A percentile compares a stretch with the other conserved stretches of the same genome.
phyloP scores from a whole-genome alignment of 805 yeast genomes.

The Suhomyces emberorum region DNA sequence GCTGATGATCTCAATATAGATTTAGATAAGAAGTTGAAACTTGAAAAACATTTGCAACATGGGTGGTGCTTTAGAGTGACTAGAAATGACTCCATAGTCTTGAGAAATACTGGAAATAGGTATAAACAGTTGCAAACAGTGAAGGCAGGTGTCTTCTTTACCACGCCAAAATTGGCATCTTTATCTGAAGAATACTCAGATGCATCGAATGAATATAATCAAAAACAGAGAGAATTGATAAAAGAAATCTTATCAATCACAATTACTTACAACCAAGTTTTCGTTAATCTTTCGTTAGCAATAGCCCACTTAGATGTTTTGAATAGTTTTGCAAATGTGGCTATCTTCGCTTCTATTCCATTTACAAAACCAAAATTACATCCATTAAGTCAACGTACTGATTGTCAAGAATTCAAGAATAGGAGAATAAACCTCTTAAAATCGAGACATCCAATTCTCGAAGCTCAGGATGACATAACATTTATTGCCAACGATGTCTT shows the following conservation, averaged over 20 bases:
- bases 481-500: slow-evolving; percentile 90
- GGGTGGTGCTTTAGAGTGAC: slow-evolving; percentile 96
- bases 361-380: slow-evolving; percentile 74
- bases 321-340: slow-evolving; percentile 78
- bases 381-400: slow-evolving; percentile 38
- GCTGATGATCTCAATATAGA: slow-evolving; percentile 79
- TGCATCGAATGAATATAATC: slow-evolving; percentile 63
- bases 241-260: slow-evolving; percentile 80
- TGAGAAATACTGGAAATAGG: slow-evolving; percentile 55
- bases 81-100: slow-evolving; percentile 78
- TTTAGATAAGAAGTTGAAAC: slow-evolving; percentile 79
- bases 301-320: slow-evolving; percentile 82
- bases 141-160: slow-evolving; percentile 92
- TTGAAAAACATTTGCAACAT: slow-evolving; percentile 82
- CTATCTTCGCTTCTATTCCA: slow-evolving; percentile 74
- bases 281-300: slow-evolving; percentile 61
- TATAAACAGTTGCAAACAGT: slow-evolving; percentile 85
- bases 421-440: slow-evolving; percentile 57
- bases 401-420: slow-evolving; percentile 21
- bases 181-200: slow-evolving; percentile 57
- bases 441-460: slow-evolving; percentile 95
- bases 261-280: slow-evolving; percentile 74
- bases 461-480: slow-evolving; percentile 84
- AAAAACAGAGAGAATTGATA: slow-evolving; percentile 74
- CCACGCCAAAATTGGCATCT: slow-evolving; percentile 62